These are phyloP conservation scores for Zalerion maritima DNA, from an alignment of 495 filamentous ascomycete genomes.

Conservation along the genomic window DNA sequence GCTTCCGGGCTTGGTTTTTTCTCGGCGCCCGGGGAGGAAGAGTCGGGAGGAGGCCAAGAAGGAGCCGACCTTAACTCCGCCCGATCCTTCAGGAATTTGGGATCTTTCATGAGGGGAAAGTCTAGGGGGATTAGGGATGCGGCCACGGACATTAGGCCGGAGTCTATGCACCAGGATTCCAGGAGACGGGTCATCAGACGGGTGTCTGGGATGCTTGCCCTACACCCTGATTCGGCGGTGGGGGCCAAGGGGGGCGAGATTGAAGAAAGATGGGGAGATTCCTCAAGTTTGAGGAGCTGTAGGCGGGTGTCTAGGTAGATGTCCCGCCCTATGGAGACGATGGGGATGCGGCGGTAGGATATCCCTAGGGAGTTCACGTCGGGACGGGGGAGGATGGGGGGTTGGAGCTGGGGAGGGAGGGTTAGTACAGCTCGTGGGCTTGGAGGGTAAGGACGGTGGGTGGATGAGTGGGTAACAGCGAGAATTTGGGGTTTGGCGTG, in stretches of 20 bases:
- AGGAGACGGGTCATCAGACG: too few species aligned
- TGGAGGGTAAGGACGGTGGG: background rate
- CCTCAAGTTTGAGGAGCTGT: conserved; percentile 44
- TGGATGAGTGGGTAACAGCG: background rate
- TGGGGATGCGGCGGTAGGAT: conserved; percentile 49
- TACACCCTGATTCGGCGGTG: conserved; percentile 11
- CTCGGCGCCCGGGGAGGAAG: conserved; percentile 10
- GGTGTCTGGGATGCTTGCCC: too few species aligned
- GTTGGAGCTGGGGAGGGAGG: conserved; percentile 32
- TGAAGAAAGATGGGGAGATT: conserved; percentile 8
- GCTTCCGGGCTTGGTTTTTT: conserved; percentile 8
- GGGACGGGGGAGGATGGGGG: conserved; percentile 40
- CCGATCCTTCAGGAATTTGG: conserved; percentile 37
- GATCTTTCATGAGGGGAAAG: conserved; percentile 33
- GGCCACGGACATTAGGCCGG: too few species aligned
- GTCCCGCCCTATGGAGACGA: conserved; percentile 41
- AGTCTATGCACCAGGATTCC: conserved; percentile 23
- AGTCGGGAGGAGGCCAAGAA: too few species aligned
- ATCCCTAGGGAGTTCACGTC: conserved; percentile 42
- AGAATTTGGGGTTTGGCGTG: too few species aligned
- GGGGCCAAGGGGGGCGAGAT: conserved; percentile 6
- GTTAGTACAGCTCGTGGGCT: background rate
- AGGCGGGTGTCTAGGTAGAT: conserved; percentile 45
- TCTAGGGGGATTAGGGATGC: conserved; percentile 30
- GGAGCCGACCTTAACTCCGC: too few species aligned